Evolutionary conservation across 164 flowering plant genomes (phyloP).

Genomic region (Stephania cephalantha): DNA sequence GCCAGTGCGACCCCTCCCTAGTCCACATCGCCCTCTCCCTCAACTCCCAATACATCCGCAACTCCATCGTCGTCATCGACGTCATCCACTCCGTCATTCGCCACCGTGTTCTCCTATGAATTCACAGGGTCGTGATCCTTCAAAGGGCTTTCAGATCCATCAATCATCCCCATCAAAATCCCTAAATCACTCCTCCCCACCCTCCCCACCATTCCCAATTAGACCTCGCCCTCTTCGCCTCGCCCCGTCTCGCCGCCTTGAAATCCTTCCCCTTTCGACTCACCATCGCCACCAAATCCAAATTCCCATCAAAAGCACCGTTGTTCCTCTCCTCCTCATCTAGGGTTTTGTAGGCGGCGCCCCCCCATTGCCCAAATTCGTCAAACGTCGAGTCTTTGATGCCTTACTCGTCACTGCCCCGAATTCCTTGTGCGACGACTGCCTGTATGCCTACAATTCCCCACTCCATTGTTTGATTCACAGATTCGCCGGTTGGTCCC

Average conservation of each 20-base stretch:
- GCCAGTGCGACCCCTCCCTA: no score
- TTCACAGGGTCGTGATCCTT: conserved; percentile 47
- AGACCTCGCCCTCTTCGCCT: conserved; percentile 35
- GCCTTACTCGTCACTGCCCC: background rate
- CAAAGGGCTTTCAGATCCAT: conserved; percentile 45
- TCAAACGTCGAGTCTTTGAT: conserved; percentile 24
- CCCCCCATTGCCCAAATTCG: conserved; percentile 16
- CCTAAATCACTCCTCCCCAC: conserved; percentile 30
- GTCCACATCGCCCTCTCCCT: no score
- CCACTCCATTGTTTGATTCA: conserved; percentile 21
- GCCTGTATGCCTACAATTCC: conserved; percentile 6
- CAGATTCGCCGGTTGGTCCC: conserved; percentile 24
- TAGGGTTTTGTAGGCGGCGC: conserved; percentile 15
- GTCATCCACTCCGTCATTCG: no score
- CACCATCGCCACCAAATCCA: conserved; percentile 11
- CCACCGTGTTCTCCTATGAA: conserved; percentile 22
- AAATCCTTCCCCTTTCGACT: conserved; percentile 9
- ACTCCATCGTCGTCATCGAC: no score
- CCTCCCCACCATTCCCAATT: conserved; percentile 47
- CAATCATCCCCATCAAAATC: conserved; percentile 36
- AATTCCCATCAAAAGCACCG: conserved; percentile 6
- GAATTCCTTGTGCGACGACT: background rate
- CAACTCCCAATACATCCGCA: no score
- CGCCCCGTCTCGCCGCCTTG: conserved; percentile 10
- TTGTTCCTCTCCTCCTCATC: conserved; percentile 9